Evolutionary conservation across 371 early-diverging fungal genomes (phyloP).

Genomic region (Mortierella sp.): DNA sequence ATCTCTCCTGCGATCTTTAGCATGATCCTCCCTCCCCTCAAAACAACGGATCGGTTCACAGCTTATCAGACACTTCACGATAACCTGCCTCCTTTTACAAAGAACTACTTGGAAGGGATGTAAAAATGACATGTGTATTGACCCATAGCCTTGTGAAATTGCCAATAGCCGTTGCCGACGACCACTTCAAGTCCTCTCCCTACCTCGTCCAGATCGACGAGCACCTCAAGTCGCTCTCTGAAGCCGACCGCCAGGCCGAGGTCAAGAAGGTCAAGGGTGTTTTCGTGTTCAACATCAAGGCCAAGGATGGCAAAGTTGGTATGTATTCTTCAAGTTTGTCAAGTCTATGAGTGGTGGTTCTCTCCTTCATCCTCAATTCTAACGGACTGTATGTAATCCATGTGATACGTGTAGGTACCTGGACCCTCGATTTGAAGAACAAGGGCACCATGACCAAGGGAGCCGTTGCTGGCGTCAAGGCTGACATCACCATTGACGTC

Average conservation of each 20-base stretch:
- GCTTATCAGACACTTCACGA: too few species aligned
- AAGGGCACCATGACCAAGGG: slow-evolving; percentile 64
- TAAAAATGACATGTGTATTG: too few species aligned
- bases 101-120: too few species aligned
- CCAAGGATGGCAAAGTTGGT: slow-evolving; percentile 65
- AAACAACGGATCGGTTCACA: too few species aligned
- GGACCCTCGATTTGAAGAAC: slow-evolving; percentile 81
- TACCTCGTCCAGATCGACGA: slow-evolving; percentile 32
- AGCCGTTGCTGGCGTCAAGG: slow-evolving; percentile 65
- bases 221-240: slow-evolving; percentile 42
- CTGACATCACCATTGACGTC: slow-evolving; percentile 74
- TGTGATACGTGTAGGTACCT: slow-evolving; percentile 57
- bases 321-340: background rate
- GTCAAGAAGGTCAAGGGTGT: slow-evolving; percentile 78
- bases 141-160: too few species aligned
- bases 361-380: background rate
- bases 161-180: slow-evolving; percentile 25
- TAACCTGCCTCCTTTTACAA: too few species aligned
- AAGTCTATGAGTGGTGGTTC: background rate
- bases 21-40: too few species aligned
- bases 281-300: slow-evolving; percentile 87
- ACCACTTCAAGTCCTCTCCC: slow-evolving; percentile 41
- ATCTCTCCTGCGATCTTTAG: too few species aligned
- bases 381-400: background rate
- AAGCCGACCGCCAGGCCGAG: slow-evolving; percentile 52